Conservation (phyloP, 208 protist genomes). For the Leishmania arabica region DNA sequence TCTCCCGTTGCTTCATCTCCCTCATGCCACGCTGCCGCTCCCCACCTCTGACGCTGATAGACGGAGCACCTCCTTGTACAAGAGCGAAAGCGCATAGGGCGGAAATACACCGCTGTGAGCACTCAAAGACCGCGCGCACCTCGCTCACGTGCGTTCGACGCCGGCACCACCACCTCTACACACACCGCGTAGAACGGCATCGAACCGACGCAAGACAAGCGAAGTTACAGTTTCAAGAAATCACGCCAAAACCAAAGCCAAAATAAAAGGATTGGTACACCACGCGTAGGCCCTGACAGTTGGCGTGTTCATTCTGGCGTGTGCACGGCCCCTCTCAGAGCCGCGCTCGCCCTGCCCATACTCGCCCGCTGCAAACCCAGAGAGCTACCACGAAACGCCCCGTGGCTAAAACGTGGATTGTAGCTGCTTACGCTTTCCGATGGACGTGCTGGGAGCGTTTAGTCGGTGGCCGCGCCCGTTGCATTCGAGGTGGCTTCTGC, state of each 20-base stretch:
- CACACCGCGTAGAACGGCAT: neutral
- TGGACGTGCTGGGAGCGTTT: conserved; percentile 31
- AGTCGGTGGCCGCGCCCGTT: conserved; percentile 24
- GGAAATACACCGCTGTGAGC: neutral
- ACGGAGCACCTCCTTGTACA: neutral
- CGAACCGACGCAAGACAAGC: neutral
- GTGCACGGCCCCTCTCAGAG: neutral
- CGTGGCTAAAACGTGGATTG: neutral
- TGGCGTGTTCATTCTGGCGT: neutral
- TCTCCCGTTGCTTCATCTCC: neutral
- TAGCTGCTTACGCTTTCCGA: neutral
- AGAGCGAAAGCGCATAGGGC: neutral
- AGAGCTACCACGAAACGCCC: too few species aligned
- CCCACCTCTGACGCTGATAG: neutral
- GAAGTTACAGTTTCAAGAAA: neutral
- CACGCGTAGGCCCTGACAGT: neutral
- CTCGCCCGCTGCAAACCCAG: neutral
- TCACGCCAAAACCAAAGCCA: neutral
- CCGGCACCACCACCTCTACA: neutral
- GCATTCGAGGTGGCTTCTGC: conserved; percentile 20
- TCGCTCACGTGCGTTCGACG: neutral
- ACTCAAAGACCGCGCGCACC: neutral
- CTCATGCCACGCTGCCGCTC: neutral
- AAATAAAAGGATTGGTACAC: neutral
- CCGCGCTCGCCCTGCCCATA: neutral